phyloP scores from a whole-genome alignment of 31 red algal species.

The Asparagopsis taxiformis region DNA sequence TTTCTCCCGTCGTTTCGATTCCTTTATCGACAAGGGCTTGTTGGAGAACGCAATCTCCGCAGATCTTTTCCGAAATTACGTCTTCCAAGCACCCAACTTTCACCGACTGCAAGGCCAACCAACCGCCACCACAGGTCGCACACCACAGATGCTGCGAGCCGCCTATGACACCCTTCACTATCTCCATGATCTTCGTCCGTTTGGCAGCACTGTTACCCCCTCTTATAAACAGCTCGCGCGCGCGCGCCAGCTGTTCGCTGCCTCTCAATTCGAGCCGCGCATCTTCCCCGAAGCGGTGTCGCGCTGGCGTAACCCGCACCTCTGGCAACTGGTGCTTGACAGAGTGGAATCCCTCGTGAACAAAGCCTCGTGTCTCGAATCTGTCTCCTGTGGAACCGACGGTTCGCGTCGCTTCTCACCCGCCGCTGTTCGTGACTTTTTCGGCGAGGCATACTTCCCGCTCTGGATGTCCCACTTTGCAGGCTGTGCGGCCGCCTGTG shows the following conservation, averaged over 20 bases:
- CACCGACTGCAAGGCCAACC: neutral
- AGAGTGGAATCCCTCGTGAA: slow-evolving; percentile 14
- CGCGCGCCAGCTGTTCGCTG: slow-evolving; percentile 21
- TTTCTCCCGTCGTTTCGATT: slow-evolving; percentile 1
- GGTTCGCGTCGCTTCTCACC: slow-evolving; percentile 10
- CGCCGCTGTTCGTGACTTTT: slow-evolving; percentile 6
- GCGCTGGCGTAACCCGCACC: slow-evolving; percentile 25
- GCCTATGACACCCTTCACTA: slow-evolving; percentile 20
- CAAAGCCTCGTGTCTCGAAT: slow-evolving; percentile 48
- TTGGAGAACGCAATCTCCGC: neutral
- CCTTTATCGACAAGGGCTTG: slow-evolving; percentile 5
- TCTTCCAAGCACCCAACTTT: slow-evolving; percentile 9
- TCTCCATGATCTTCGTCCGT: slow-evolving; percentile 20
- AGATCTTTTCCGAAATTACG: neutral
- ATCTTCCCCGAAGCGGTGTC: slow-evolving; percentile 1
- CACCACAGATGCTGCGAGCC: slow-evolving; percentile 10
- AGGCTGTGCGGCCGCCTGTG: slow-evolving; percentile 38
- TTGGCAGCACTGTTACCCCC: slow-evolving; percentile 15
- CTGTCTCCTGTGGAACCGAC: neutral
- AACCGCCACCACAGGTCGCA: slow-evolving; percentile 14
- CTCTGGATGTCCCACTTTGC: slow-evolving; percentile 49
- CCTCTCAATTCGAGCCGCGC: slow-evolving; percentile 34
- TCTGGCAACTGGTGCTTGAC: slow-evolving; percentile 40
- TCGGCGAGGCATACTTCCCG: slow-evolving; percentile 51
- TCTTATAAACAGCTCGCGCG: slow-evolving; percentile 36